Conservation (phyloP, 441 rosid species). For the Monsonia emarginata region DNA sequence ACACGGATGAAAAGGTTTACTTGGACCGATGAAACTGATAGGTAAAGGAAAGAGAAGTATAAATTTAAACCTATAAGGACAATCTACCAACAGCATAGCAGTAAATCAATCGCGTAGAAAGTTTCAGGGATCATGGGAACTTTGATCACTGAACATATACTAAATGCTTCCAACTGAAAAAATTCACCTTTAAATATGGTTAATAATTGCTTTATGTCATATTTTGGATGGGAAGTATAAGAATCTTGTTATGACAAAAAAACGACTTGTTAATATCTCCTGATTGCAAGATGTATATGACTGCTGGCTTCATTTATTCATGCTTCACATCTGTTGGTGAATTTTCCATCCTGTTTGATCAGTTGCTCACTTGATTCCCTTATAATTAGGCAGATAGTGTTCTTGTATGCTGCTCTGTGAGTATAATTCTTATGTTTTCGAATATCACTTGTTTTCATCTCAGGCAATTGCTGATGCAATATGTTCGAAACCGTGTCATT, state of each 20-base stretch:
- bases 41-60: constrained; percentile 31
- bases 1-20: constrained; percentile 46
- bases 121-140: neutral
- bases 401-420: neutral
- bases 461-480: constrained; percentile 79
- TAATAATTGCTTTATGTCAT: neutral
- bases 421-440: neutral
- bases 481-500: constrained; percentile 61
- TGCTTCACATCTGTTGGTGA: neutral
- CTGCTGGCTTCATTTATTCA: constrained; percentile 6
- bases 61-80: constrained; percentile 7
- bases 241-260: constrained; percentile 9
- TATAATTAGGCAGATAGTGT: constrained; percentile 4
- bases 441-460: constrained; percentile 14
- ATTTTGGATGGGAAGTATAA: neutral
- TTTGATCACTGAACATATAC: neutral
- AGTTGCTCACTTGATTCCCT: constrained; percentile 9
- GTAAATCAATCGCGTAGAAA: constrained; percentile 2
- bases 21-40: constrained; percentile 91
- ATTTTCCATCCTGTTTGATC: constrained; percentile 12
- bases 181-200: constrained; percentile 1
- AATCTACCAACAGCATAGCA: constrained; percentile 1
- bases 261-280: constrained; percentile 3
- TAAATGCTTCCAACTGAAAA: constrained; percentile 8
- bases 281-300: neutral